Conservation (phyloP, 163 green algal genomes). For the Chlorella variabilis region DNA sequence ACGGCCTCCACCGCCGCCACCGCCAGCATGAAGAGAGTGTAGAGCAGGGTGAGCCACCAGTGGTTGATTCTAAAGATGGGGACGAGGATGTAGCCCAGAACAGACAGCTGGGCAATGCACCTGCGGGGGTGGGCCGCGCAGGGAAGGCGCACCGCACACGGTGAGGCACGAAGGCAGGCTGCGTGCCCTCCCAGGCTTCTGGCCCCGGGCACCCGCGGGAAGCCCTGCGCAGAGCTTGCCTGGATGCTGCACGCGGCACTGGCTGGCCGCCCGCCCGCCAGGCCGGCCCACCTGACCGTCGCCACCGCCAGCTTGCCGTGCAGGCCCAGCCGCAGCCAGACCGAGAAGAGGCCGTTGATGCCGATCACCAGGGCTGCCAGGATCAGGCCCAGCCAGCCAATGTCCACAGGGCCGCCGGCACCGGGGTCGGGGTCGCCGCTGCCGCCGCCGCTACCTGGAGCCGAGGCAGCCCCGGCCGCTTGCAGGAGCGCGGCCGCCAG, state of each 20-base stretch:
- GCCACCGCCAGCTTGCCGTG: slow-evolving; percentile 56
- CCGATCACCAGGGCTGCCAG: slow-evolving; percentile 46
- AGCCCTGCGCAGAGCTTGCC: no score
- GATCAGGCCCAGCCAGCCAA: slow-evolving; percentile 38
- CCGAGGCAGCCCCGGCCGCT: neutral
- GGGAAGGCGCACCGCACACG: neutral
- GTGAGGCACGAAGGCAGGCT: neutral
- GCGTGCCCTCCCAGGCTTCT: no score
- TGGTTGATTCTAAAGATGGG: slow-evolving; percentile 69
- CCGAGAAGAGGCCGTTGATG: slow-evolving; percentile 51
- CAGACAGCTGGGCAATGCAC: slow-evolving; percentile 66
- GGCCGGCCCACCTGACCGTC: slow-evolving; percentile 46
- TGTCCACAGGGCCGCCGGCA: slow-evolving; percentile 30
- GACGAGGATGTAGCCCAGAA: slow-evolving; percentile 75
- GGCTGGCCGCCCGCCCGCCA: no score
- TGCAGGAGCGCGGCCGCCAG: neutral
- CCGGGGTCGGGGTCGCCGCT: neutral
- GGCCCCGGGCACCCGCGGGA: no score
- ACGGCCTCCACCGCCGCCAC: slow-evolving; percentile 64
- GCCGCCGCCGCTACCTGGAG: neutral
- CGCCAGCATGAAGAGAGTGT: slow-evolving; percentile 66
- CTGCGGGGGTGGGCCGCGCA: no score
- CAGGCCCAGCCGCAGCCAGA: slow-evolving; percentile 53
- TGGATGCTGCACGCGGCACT: no score
- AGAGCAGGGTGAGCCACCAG: slow-evolving; percentile 66